phyloP scores from a whole-genome alignment of 2,329 filamentous ascomycete species.

The Monosporascus sp. region DNA sequence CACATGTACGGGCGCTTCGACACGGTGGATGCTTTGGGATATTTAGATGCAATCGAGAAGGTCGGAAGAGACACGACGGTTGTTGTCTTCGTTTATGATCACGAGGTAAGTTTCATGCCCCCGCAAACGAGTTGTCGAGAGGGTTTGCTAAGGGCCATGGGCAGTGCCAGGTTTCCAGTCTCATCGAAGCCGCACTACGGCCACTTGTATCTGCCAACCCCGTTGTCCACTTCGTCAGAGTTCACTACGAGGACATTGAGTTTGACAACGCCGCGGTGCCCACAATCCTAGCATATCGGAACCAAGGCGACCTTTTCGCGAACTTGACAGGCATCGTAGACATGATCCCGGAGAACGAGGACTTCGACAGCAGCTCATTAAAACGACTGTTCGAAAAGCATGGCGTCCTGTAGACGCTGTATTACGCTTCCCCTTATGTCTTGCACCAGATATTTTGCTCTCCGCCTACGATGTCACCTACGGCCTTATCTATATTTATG shows the following conservation, averaged over 20 bases:
- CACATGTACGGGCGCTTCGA: conserved; percentile 75
- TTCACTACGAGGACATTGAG: conserved; percentile 88
- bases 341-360: conserved; percentile 69
- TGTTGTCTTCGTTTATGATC: conserved; percentile 89
- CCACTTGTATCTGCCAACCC: conserved; percentile 68
- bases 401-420: conserved; percentile 41
- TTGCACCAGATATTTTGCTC: not conserved
- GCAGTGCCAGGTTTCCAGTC: conserved; percentile 71
- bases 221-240: conserved; percentile 79
- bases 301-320: conserved; percentile 82
- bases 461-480: not conserved
- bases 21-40: conserved; percentile 82
- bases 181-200: conserved; percentile 72
- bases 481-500: not conserved
- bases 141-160: conserved; percentile 18
- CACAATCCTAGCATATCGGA: conserved; percentile 81
- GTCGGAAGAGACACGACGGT: conserved; percentile 75
- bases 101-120: conserved; percentile 57
- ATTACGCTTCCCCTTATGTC: not conserved
- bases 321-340: conserved; percentile 83
- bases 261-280: conserved; percentile 88
- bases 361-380: conserved; percentile 51
- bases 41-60: conserved; percentile 94
- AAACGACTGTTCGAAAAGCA: conserved; percentile 48
- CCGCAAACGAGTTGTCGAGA: conserved; percentile 9